Evolutionary conservation across 108 stramenopile species (phyloP).

Genomic region (Skeletonema grethae): DNA sequence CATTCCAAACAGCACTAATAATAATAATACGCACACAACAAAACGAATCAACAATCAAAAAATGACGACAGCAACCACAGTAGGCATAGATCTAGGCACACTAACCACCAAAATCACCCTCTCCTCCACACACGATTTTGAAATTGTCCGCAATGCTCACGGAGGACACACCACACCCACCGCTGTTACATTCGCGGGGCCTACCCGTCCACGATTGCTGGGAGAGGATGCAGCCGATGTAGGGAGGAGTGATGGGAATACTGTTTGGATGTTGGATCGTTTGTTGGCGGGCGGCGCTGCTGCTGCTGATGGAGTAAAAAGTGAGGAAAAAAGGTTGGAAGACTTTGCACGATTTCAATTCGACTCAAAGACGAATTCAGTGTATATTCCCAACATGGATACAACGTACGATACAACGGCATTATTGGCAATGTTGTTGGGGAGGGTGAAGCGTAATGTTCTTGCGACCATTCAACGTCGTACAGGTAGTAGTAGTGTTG

Average conservation of each 20-base stretch:
- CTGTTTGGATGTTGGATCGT: slow-evolving; percentile 44
- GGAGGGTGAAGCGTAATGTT: slow-evolving; percentile 37
- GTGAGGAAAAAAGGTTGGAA: slow-evolving; percentile 14
- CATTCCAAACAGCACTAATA: too few relatives aligned
- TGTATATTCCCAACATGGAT: slow-evolving; percentile 11
- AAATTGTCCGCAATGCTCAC: slow-evolving; percentile 57
- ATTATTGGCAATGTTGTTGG: slow-evolving; percentile 52
- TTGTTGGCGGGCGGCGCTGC: slow-evolving; percentile 12
- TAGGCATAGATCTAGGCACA: slow-evolving; percentile 58
- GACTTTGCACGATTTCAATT: slow-evolving; percentile 32
- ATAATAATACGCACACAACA: too few relatives aligned
- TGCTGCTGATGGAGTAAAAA: neutral
- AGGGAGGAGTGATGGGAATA: slow-evolving; percentile 25
- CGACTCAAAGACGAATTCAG: neutral
- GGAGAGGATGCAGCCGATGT: slow-evolving; percentile 40
- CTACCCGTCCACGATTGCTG: slow-evolving; percentile 27
- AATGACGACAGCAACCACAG: slow-evolving; percentile 6
- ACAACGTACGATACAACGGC: slow-evolving; percentile 28
- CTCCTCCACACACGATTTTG: slow-evolving; percentile 23
- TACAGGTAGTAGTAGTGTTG: neutral
- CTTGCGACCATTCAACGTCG: slow-evolving; percentile 22
- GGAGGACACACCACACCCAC: slow-evolving; percentile 54
- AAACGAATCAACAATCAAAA: neutral
- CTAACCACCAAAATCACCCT: slow-evolving; percentile 50
- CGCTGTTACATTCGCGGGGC: slow-evolving; percentile 34